Base-by-base conservation (phyloP, 2,329 filamentous ascomycete genomes). In the Aspergillus nomiae region DNA sequence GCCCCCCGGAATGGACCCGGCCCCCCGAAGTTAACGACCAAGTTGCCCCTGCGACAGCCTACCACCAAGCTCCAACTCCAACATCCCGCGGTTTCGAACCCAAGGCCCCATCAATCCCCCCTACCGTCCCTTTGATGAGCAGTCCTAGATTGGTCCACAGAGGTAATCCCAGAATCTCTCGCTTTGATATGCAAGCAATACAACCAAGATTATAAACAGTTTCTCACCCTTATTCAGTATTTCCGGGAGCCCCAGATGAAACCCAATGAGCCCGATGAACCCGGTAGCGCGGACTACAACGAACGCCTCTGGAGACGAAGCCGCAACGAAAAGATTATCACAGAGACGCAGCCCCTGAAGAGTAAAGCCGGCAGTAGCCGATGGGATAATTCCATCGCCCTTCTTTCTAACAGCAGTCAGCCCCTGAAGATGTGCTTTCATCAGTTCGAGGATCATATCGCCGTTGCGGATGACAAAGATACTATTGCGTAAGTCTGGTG, bases 241-340 rank as follows among this genome's bases (percentile, higher is more conserved):
- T 99, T 98, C 84, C 92, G 94, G 34, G 94, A 98, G 77, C 95
- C 95, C 36, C 95, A 99, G 78, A 98, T 99, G 95, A 96, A 95
- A 74, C 90, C 92, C 3, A 94, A 91, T 62, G 95, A 99, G 76
- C 92, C 94, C 28, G 95, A 99, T 71, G 95, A 99, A 74, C 95
- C 95, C 16, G 95, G 95, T 38, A 97, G 93, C 73, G 92, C 92
- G 19, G 94, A 98, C 76, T 99, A 98, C 79, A 99, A 99, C 71
- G 90, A 95, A 74, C 89, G 95, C 19, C 83, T 99, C 2, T 99
- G 95, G 95, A 86, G 94, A 66, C 87, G 95, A 65, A 91, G 93
- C 61, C 90, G 95, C 50, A 99, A 99, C 72, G 95, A 99, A 77
- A 90, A 86, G 63, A 97, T 97, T 67, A 89, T 99, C 65, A 86